A percentile compares a stretch with the other conserved stretches of the same genome.
phyloP scores from a whole-genome alignment of 2,329 filamentous ascomycete species.

The Blastomyces silverae region DNA sequence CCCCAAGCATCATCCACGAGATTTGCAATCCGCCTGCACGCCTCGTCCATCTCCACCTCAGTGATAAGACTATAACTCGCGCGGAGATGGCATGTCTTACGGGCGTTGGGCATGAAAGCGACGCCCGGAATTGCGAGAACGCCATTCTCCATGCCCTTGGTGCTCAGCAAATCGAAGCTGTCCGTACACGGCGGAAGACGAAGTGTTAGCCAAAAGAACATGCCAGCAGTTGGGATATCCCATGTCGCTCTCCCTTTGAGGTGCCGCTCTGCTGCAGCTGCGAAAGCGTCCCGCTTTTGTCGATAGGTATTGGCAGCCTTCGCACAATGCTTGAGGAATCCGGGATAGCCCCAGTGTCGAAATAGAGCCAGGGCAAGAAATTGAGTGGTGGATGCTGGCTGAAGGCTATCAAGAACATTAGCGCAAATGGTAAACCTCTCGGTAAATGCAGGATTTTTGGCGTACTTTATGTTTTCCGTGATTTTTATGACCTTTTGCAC shows the following conservation, averaged over 20 bases:
- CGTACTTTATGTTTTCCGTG: slow-evolving; percentile 6
- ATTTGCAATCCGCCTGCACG: background rate
- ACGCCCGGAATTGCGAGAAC: background rate
- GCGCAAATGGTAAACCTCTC: background rate
- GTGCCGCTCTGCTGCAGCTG: slow-evolving; percentile 3
- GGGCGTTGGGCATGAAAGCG: background rate
- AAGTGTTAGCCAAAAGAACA: slow-evolving; percentile 2
- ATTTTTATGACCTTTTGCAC: slow-evolving; percentile 7
- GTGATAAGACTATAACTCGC: slow-evolving; percentile 6
- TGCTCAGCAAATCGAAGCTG: slow-evolving; percentile 7
- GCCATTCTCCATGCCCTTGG: background rate
- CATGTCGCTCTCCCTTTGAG: slow-evolving; percentile 2
- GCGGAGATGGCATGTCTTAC: background rate
- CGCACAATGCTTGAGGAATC: background rate
- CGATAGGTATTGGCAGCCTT: background rate
- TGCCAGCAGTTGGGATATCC: slow-evolving; percentile 1
- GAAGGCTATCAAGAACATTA: background rate
- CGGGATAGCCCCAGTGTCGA: background rate
- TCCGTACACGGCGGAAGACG: background rate
- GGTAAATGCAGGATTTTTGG: background rate
- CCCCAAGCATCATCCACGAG: background rate
- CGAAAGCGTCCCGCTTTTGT: background rate
- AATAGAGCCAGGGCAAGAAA: background rate
- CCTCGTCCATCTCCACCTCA: background rate
- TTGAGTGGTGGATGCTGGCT: background rate